Evolutionary conservation across 2,329 filamentous ascomycete species (phyloP), one percentile per base, ranked within the genome.

Genomic region (Aspergillus luchuensis): DNA sequence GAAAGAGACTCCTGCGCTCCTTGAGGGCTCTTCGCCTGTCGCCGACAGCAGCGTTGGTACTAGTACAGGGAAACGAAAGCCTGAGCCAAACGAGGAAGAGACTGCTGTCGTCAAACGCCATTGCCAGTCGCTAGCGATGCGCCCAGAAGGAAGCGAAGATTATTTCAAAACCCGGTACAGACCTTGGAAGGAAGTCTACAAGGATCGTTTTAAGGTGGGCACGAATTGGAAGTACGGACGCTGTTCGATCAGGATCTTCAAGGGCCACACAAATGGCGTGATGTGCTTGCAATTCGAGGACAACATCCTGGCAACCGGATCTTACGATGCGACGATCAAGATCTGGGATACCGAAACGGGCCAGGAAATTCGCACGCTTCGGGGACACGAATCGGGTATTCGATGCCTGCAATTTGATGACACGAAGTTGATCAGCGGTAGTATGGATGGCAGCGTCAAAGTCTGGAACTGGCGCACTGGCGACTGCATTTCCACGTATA

Each of bases 391-490:
- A 1, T 87, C 87, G 43, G 92, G 92, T 6, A 91, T 99, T 62
- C 87, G 95, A 43, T 91, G 92, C 58, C 82, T 99, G 39, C 93
- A 98, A 72, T 98, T 98, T 71, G 92, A 97, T 70, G 91, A 96
- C 66, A 89, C 86, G 58, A 96, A 96, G 71, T 84, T 99, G 61
- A 93, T 97, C 72, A 96, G 90, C 59, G 95, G 93, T 55, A 92
- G 91, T 72, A 83, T 97, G 58, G 95, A 98, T 75, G 85, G 87
- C 52, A 96, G 89, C 4, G 85, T 99, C 69, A 93, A 91, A 73
- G 87, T 99, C 36, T 99, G 95, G 95, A 96, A 99, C 72, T 97
- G 93, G 92, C 87, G 90, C 63, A 97, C 92, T 0, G 95, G 95
- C 50, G 87, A 92, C 69, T 92, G 91, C 68, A 84, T 97, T 59